These are phyloP conservation scores for Vitis cinerea DNA, from an alignment of 164 flowering plant species.

Conservation along the genomic window DNA sequence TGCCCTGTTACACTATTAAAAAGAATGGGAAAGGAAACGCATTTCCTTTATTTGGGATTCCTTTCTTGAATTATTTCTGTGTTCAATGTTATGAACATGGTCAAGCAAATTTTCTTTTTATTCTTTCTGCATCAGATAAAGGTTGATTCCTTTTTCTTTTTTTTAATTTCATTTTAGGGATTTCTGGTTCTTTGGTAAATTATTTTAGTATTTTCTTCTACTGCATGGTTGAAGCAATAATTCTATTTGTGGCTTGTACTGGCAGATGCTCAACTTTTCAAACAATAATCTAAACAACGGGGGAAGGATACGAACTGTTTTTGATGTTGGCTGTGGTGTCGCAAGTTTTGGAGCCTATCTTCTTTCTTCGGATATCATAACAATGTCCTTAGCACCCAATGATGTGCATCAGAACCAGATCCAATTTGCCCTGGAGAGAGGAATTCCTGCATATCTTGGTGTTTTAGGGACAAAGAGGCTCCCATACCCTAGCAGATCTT, in stretches of 20 bases:
- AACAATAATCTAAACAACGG: conserved; percentile 34
- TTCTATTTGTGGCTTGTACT: conserved; percentile 3
- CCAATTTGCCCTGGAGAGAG: conserved; percentile 52
- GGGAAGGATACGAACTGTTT: conserved; percentile 42
- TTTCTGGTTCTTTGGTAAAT: not conserved
- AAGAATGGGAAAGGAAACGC: not conserved
- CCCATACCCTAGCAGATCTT: conserved; percentile 56
- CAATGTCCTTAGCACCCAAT: conserved; percentile 55
- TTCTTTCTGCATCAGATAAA: no score
- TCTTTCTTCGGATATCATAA: conserved; percentile 39
- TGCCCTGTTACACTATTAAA: not conserved
- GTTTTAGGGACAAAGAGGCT: conserved; percentile 54
- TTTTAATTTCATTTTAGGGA: no score
- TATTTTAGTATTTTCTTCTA: not conserved
- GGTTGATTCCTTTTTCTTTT: no score
- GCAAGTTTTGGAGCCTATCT: conserved; percentile 56
- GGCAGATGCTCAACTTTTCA: conserved; percentile 50
- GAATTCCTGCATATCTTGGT: conserved; percentile 56
- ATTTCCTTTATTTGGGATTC: not conserved
- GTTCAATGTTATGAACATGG: no score
- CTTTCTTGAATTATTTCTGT: not conserved
- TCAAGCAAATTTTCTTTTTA: no score
- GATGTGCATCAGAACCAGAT: conserved; percentile 57
- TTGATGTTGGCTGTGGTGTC: conserved; percentile 57
- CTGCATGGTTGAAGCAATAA: conserved; percentile 1